Evolutionary conservation across 106 monocot genomes (phyloP).

Genomic region (Hemerocallis citrina): DNA sequence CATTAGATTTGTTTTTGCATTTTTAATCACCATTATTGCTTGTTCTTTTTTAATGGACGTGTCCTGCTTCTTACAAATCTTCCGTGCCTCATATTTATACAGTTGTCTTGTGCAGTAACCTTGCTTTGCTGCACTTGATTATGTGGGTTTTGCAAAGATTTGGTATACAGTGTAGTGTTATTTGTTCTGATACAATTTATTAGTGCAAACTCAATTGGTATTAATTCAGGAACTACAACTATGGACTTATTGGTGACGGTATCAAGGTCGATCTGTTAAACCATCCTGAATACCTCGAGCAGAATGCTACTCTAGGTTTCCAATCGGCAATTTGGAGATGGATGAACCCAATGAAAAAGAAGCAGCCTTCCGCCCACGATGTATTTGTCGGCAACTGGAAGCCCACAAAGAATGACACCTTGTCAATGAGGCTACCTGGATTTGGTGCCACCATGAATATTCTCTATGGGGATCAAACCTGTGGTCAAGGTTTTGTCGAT

Average conservation of each 20-base stretch:
- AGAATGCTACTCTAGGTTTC: conserved; percentile 91
- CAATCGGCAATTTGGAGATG: conserved; percentile 81
- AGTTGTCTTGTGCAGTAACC: too few relatives aligned
- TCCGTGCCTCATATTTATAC: too few relatives aligned
- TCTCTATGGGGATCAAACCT: conserved; percentile 62
- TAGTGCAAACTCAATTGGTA: not conserved
- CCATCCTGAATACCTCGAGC: conserved; percentile 82
- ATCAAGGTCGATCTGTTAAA: conserved; percentile 53
- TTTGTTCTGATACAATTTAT: too few relatives aligned
- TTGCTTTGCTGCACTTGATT: too few relatives aligned
- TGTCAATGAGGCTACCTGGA: conserved; percentile 73
- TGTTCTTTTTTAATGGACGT: too few relatives aligned
- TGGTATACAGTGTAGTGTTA: too few relatives aligned
- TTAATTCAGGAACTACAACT: conserved; percentile 18
- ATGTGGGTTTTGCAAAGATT: too few relatives aligned
- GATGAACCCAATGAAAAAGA: conserved; percentile 83
- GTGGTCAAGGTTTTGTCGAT: conserved; percentile 75
- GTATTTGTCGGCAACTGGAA: conserved; percentile 88
- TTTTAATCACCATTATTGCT: too few relatives aligned
- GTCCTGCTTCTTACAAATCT: too few relatives aligned
- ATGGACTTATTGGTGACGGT: conserved; percentile 24
- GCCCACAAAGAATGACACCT: conserved; percentile 88
- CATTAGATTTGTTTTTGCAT: too few relatives aligned
- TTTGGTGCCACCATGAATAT: conserved; percentile 91
- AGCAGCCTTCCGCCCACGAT: conserved; percentile 93